Evolutionary conservation across 306 rosid genomes (phyloP).

Genomic region (Sindora glabra): DNA sequence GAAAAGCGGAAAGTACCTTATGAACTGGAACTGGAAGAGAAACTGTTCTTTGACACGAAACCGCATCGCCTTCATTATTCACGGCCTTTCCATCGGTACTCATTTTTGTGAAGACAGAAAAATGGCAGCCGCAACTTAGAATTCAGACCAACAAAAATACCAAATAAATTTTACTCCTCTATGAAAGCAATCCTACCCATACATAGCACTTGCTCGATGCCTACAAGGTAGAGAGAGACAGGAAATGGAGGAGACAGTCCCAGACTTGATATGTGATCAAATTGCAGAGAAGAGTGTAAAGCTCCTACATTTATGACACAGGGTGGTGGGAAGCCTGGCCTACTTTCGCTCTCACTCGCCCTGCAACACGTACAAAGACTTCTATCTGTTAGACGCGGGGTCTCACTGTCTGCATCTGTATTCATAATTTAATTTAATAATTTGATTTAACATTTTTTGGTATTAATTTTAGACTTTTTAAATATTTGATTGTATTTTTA

Average conservation of each 20-base stretch:
- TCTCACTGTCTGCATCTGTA: not conserved
- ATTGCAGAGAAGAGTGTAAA: not conserved
- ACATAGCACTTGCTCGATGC: conserved; percentile 3
- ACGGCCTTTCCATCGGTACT: conserved; percentile 33
- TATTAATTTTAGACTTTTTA: too few relatives aligned
- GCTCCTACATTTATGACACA: conserved; percentile 30
- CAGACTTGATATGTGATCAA: not conserved
- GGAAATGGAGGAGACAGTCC: not conserved
- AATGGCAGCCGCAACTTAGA: conserved; percentile 12
- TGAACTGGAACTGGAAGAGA: conserved; percentile 33
- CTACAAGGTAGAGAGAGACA: conserved; percentile 3
- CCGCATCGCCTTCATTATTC: conserved; percentile 9
- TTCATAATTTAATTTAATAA: too few relatives aligned
- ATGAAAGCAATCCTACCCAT: conserved; percentile 1
- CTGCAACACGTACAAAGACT: not conserved
- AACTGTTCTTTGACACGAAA: conserved; percentile 29
- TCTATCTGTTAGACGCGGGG: conserved; percentile 19
- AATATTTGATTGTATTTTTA: too few relatives aligned
- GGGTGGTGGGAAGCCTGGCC: conserved; percentile 27
- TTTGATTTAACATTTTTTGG: too few relatives aligned
- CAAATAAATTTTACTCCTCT: conserved; percentile 11
- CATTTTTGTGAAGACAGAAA: conserved; percentile 31
- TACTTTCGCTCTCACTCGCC: conserved; percentile 18
- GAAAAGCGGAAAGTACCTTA: conserved; percentile 31
- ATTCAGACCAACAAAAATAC: not conserved